A percentile compares a stretch with the other conserved stretches of the same genome.
phyloP scores from a whole-genome alignment of 1,284 basidiomycete genomes.

The Leccinum solheimii region DNA sequence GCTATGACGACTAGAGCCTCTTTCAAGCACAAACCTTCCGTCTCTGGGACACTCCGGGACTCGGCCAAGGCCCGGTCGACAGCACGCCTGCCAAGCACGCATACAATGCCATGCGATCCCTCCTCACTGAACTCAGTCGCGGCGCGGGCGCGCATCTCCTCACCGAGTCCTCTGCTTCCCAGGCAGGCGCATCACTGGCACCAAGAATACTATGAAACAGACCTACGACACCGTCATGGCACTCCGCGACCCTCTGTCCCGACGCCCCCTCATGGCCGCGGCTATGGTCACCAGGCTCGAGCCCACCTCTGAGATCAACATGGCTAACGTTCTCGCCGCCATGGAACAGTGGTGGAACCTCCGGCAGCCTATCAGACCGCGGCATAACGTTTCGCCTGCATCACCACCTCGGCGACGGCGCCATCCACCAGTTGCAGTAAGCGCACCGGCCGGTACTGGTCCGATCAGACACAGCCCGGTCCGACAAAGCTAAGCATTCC shows the following conservation, averaged over 20 bases:
- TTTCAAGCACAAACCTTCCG: constrained; percentile 24
- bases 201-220: constrained; percentile 19
- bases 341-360: constrained; percentile 29
- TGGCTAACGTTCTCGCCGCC: constrained; percentile 7
- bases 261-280: constrained; percentile 16
- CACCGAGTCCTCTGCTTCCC: constrained; percentile 17
- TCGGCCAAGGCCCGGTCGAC: constrained; percentile 18
- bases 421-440: constrained; percentile 11
- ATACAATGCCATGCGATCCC: constrained; percentile 21
- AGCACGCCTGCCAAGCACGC: constrained; percentile 8
- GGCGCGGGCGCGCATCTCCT: constrained; percentile 28
- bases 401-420: constrained; percentile 21
- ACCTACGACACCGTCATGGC: constrained; percentile 22
- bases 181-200: constrained; percentile 20
- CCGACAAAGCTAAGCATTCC: too few species aligned
- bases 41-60: constrained; percentile 33
- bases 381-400: constrained; percentile 24
- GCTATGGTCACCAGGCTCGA: constrained; percentile 28
- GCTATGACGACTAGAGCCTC: constrained; percentile 26
- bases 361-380: constrained; percentile 10
- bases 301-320: constrained; percentile 7
- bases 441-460: too few species aligned
- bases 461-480: too few species aligned
- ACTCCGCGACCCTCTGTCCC: constrained; percentile 18
- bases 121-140: constrained; percentile 28